These are phyloP conservation scores for Globisporangium irregulare DNA, from an alignment of 352 stramenopile genomes.

Conservation along the genomic window DNA sequence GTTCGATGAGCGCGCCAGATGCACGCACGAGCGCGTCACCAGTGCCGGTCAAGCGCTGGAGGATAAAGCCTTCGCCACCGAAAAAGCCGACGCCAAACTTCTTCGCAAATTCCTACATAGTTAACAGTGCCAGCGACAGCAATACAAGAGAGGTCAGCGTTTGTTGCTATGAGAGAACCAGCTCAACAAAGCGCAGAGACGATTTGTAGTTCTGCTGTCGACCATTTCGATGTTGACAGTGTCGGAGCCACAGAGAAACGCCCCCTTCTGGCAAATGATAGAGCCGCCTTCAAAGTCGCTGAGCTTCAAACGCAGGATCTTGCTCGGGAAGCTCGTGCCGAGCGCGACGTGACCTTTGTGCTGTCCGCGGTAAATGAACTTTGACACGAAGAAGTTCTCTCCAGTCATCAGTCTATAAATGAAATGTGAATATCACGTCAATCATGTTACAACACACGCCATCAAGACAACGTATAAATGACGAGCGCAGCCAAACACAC, in stretches of 20 bases:
- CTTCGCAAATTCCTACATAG: constrained; percentile 84
- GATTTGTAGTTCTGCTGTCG: neutral
- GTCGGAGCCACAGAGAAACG: constrained; percentile 90
- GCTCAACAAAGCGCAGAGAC: neutral
- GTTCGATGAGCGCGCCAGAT: constrained; percentile 86
- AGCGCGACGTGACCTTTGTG: constrained; percentile 83
- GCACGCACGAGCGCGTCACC: constrained; percentile 92
- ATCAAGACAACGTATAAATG: neutral
- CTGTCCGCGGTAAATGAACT: constrained; percentile 62
- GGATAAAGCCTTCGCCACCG: constrained; percentile 93
- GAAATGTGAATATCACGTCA: neutral
- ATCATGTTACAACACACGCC: neutral
- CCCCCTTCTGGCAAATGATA: constrained; percentile 92
- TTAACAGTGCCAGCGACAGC: neutral
- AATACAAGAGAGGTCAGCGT: neutral
- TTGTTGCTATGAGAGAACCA: neutral
- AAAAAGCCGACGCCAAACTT: constrained; percentile 92
- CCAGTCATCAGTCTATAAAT: constrained; percentile 61
- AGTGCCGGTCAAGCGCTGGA: constrained; percentile 88
- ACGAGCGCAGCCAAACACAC: constrained; percentile 30
- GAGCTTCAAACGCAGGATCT: constrained; percentile 89
- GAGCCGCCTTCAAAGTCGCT: constrained; percentile 82
- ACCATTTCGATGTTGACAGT: constrained; percentile 91
- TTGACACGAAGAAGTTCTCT: constrained; percentile 79
- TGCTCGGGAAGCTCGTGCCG: constrained; percentile 86